Conservation (phyloP, 2,329 filamentous ascomycete genomes). For the Xylariaceae sp. region DNA sequence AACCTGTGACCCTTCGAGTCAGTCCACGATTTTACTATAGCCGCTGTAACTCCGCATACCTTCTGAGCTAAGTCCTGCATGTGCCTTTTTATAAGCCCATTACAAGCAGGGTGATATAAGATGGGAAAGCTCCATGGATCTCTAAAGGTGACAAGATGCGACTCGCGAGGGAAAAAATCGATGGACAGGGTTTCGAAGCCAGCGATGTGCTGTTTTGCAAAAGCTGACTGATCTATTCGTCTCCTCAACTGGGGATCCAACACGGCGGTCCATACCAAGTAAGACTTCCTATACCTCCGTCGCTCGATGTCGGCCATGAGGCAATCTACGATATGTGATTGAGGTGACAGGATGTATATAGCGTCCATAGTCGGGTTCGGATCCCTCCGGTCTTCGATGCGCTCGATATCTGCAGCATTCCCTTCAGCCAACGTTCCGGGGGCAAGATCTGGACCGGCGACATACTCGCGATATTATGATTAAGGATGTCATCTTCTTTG, state of each 20-base stretch:
- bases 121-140: constrained; percentile 96
- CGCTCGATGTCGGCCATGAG: constrained; percentile 90
- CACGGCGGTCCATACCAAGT: constrained; percentile 82
- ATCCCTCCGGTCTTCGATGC: constrained; percentile 83
- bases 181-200: constrained; percentile 81
- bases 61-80: constrained; percentile 87
- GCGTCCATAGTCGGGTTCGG: constrained; percentile 90
- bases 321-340: constrained; percentile 88
- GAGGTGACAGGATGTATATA: constrained; percentile 86
- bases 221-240: constrained; percentile 72
- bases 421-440: constrained; percentile 31
- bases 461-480: constrained; percentile 93
- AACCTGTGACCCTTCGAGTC: constrained; percentile 55
- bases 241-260: constrained; percentile 71
- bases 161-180: constrained; percentile 89
- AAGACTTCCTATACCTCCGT: constrained; percentile 76
- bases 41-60: constrained; percentile 49
- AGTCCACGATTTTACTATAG: constrained; percentile 4
- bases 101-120: constrained; percentile 89
- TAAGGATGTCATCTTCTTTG: constrained; percentile 95
- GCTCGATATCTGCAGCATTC: constrained; percentile 75
- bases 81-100: constrained; percentile 78
- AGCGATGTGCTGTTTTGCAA: constrained; percentile 73
- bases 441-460: constrained; percentile 19
- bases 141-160: constrained; percentile 85